Conservation (phyloP, 169 alveolate genomes). For the Cryptosporidium parvum region DNA sequence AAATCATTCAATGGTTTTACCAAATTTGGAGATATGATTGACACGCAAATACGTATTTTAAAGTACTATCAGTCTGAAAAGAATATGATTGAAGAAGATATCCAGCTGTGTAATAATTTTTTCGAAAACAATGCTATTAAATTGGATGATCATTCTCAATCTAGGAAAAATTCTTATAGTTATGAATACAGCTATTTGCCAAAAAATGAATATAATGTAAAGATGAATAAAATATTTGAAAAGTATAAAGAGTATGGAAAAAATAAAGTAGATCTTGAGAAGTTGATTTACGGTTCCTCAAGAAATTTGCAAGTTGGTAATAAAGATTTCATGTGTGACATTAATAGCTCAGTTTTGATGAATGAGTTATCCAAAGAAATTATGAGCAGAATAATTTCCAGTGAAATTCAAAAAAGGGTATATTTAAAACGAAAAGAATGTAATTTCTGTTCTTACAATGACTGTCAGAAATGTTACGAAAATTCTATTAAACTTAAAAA, state of each 20-base stretch:
- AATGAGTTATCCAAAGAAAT: constrained; percentile 17
- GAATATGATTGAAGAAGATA: background rate
- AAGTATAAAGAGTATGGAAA: constrained; percentile 11
- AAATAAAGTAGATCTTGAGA: constrained; percentile 19
- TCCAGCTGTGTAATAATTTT: constrained; percentile 17
- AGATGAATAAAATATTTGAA: constrained; percentile 10
- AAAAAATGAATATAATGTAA: background rate
- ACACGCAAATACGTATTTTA: constrained; percentile 29
- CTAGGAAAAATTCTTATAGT: background rate
- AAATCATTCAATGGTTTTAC: constrained; percentile 32
- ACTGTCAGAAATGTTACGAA: background rate
- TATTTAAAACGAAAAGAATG: background rate
- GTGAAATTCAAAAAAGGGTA: constrained; percentile 32
- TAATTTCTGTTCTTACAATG: constrained; percentile 3
- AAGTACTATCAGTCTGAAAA: constrained; percentile 13
- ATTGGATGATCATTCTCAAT: constrained; percentile 2
- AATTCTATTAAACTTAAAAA: background rate
- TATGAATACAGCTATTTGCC: background rate
- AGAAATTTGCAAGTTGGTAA: background rate
- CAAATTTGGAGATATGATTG: constrained; percentile 25
- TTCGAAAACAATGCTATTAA: constrained; percentile 21
- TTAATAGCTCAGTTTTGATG: constrained; percentile 36
- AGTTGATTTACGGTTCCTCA: background rate
- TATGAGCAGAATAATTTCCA: constrained; percentile 14
- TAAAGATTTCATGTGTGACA: background rate